phyloP scores from a whole-genome alignment of 306 rosid genomes.

The Prosopis cineraria region DNA sequence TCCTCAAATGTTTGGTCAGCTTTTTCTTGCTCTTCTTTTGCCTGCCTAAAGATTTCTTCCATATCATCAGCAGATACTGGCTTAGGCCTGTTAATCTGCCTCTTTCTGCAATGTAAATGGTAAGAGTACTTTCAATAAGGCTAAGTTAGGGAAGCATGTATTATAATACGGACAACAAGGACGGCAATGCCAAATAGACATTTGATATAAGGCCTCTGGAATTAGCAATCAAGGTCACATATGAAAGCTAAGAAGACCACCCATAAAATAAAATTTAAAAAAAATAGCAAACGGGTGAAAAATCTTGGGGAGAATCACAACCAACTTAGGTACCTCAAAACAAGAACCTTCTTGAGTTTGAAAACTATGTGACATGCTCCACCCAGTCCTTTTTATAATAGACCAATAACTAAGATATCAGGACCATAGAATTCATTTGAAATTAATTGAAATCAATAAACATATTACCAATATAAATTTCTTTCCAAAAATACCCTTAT shows the following conservation, averaged over 20 bases:
- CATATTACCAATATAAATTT: no score
- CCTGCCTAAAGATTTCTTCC: constrained; percentile 71
- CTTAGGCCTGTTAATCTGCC: constrained; percentile 77
- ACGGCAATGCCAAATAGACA: background rate
- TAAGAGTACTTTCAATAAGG: constrained; percentile 21
- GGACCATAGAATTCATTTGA: no score
- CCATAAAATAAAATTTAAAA: background rate
- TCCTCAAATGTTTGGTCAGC: constrained; percentile 68
- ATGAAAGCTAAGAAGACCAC: background rate
- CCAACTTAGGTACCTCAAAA: no score
- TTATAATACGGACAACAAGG: background rate
- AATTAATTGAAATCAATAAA: no score
- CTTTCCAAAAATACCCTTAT: no score
- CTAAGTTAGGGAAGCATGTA: background rate
- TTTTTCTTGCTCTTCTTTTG: constrained; percentile 78
- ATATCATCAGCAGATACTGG: constrained; percentile 71
- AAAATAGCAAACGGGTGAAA: background rate
- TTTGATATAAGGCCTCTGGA: constrained; percentile 1
- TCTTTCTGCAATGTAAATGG: constrained; percentile 57
- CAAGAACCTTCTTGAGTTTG: no score
- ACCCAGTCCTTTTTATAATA: no score
- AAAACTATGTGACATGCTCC: no score
- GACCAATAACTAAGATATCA: no score
- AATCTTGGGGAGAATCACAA: no score
- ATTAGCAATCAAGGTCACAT: constrained; percentile 16